phyloP scores from a whole-genome alignment of 805 yeast species.

The Ogataea minuta region DNA sequence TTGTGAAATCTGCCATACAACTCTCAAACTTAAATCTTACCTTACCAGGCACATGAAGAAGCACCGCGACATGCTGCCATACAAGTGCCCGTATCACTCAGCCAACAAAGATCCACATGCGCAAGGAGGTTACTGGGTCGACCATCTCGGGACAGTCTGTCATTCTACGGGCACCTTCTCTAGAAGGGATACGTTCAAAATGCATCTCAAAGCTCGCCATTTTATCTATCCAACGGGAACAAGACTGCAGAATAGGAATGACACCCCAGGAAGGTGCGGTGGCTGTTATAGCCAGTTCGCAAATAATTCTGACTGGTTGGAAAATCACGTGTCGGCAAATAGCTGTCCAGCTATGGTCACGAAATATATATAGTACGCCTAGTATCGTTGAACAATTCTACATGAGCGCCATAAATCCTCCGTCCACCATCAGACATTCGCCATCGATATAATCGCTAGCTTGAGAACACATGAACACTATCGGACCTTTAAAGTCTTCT shows the following conservation, averaged over 20 bases:
- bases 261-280: constrained; percentile 49
- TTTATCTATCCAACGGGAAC: constrained; percentile 58
- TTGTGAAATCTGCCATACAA: constrained; percentile 49
- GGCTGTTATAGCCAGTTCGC: constrained; percentile 52
- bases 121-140: constrained; percentile 1
- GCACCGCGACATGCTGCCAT: constrained; percentile 50
- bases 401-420: constrained; percentile 45
- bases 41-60: constrained; percentile 55
- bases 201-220: constrained; percentile 56
- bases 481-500: constrained; percentile 46
- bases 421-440: constrained; percentile 51
- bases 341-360: constrained; percentile 39
- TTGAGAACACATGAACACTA: constrained; percentile 44
- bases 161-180: constrained; percentile 60
- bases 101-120: constrained; percentile 4
- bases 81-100: constrained; percentile 50
- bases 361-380: constrained; percentile 12
- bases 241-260: constrained; percentile 42
- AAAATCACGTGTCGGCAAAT: constrained; percentile 48
- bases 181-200: constrained; percentile 57
- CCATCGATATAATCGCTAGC: constrained; percentile 54
- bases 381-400: background rate
- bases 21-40: constrained; percentile 51
- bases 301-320: constrained; percentile 51
- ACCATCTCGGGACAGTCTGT: constrained; percentile 37